These are phyloP conservation scores for Lolium perenne DNA, from an alignment of 176 grass and related monocot species.

Conservation along the genomic window DNA sequence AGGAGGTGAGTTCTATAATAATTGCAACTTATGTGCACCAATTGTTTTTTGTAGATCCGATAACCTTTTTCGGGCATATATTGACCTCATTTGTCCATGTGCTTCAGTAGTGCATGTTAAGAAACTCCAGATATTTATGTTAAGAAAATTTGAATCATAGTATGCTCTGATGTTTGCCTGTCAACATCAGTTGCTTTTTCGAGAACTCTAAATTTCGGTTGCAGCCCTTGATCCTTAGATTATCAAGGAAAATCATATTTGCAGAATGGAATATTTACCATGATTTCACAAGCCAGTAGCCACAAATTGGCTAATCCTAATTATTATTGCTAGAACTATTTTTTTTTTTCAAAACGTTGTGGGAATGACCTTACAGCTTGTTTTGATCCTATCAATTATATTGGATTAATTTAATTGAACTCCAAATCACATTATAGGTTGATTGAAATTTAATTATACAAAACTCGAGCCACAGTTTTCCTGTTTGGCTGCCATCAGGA, in stretches of 20 bases:
- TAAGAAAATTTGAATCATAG: background rate
- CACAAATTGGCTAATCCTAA: background rate
- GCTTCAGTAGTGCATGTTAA: background rate
- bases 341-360: background rate
- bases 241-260: slow-evolving; percentile 14
- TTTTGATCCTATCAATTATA: no score
- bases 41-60: background rate
- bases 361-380: background rate
- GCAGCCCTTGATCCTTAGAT: background rate
- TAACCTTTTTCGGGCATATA: background rate
- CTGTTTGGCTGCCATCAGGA: no score
- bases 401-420: no score
- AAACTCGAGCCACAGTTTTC: no score
- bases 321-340: background rate
- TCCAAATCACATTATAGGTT: no score
- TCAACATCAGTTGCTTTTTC: slow-evolving; percentile 14
- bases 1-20: slow-evolving; percentile 58
- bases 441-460: no score
- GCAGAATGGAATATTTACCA: background rate
- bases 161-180: background rate
- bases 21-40: background rate
- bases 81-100: background rate
- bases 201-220: background rate
- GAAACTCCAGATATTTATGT: slow-evolving; percentile 8
- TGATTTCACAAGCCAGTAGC: background rate